Base-by-base conservation (phyloP, 805 yeast species). In the Candida hungchunana region DNA sequence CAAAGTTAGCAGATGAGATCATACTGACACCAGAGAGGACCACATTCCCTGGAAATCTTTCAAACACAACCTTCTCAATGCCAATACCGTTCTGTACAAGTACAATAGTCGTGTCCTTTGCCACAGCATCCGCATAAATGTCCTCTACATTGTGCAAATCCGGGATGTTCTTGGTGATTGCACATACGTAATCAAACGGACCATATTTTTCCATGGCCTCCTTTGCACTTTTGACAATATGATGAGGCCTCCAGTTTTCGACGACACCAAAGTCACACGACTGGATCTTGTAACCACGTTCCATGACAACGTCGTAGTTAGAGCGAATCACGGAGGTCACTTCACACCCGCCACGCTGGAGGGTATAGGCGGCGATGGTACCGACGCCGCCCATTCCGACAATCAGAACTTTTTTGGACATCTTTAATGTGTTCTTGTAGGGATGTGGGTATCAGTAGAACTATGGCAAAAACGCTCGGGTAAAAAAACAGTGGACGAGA, bases 361-460 rank as follows among this genome's bases (percentile, higher is more conserved):
- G 62, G 0, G 82, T 74, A 33, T 77, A 71, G 0, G 90, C 83
- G 4, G 80, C 79, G 27, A 83, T 72, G 25, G 82, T 65, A 19
- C 94, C 95, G 10, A 84, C 89, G 26, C 90, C 94, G 13, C 94
- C 95, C 34, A 83, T 65, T 3, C 94, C 94, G 18, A 84, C 66
- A 8, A 82, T 58, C 16, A 82, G 62, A 5, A 78, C 72, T 31
- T 67, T 56, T 12, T 21, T 36, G 7, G 26, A 16, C 36, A 31
- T 39, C 3, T 7, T 29, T 11, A 14, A 25, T 21, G 24, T n/a
- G n/a, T n/a, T n/a, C n/a, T n/a, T n/a, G n/a, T n/a, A n/a, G n/a
- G n/a, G n/a, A n/a, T n/a, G n/a, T n/a, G n/a, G n/a, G n/a, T n/a
- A n/a, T n/a, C n/a, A n/a, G n/a, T n/a, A n/a, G n/a, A n/a, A n/a